Evolutionary conservation across 352 stramenopile species (phyloP), one percentile per base, ranked within the genome.

Genomic region (Phytophthora tentaculata): DNA sequence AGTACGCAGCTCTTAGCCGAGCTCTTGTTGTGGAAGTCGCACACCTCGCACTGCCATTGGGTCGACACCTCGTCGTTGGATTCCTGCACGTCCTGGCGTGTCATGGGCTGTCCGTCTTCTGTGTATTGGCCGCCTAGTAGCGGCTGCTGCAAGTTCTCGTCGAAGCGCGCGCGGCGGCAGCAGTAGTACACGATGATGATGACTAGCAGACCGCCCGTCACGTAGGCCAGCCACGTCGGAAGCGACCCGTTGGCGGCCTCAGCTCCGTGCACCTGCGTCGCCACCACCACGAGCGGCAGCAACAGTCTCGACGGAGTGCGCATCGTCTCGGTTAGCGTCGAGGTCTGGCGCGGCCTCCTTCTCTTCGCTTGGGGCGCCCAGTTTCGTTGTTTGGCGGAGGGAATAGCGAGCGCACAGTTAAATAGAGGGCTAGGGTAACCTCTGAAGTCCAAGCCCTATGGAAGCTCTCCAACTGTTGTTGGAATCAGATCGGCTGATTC

Each of bases 121-220:
- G 80, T 96, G 81, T 94, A 96, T 60, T 96, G 88, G 10, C 88
- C 88, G 54, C 88, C 88, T 4, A 96, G 69, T 24, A 96, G 74
- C 45, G 88, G 88, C 59, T 94, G 86, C 71, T 96, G 88, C 32
- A 96, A 71, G 64, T 90, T 94, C 69, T 96, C 88, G 55, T 96
- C 88, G 60, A 96, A 96, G 58, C 88, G 83, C 59, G 86, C 83
- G 56, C 86, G 86, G 41, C 88, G 88, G 57, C 88, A 96, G 78
- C 88, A 96, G 60, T 96, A 96, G 78, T 96, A 96, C 28, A 94
- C 78, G 63, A 96, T 94, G 68, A 96, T 96, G 48, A 96, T 80
- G 59, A 96, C 77, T 53, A 96, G 67, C 29, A 96, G 65, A 1
- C 86, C 88, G 58, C 88, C 88, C 13, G 88, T 96, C 32, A 94